Evolutionary conservation across 148 eudicot species (phyloP).

Genomic region (Tetragonia tetragonoides): DNA sequence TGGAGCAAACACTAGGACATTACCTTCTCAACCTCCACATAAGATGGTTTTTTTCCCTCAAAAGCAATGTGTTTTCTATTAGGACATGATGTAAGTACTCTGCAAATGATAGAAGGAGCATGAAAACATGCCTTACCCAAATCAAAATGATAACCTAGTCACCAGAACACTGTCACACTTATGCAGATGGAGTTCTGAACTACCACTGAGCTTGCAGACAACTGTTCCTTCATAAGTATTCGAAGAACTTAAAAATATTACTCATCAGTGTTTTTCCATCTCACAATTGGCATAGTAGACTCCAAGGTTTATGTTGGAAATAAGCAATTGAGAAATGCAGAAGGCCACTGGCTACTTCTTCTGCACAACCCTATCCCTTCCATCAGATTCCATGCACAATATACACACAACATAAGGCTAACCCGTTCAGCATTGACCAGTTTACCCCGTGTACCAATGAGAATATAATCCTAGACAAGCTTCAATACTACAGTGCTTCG

Average conservation of each 20-base stretch:
- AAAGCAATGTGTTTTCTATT: background rate
- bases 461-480: background rate
- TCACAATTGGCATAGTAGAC: background rate
- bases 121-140: background rate
- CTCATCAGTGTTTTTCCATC: background rate
- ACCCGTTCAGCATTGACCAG: background rate
- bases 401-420: background rate
- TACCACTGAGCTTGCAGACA: background rate
- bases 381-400: background rate
- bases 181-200: background rate
- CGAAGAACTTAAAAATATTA: background rate
- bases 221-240: background rate
- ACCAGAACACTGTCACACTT: background rate
- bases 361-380: background rate
- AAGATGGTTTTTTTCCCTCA: background rate
- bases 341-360: background rate
- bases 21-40: background rate
- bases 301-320: background rate
- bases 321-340: background rate
- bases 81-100: background rate
- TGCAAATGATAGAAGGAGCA: background rate
- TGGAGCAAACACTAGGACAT: background rate
- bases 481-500: conserved; percentile 2
- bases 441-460: background rate
- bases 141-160: background rate